Base-by-base conservation (phyloP, 106 monocot genomes). In the Phalaenopsis equestris region DNA sequence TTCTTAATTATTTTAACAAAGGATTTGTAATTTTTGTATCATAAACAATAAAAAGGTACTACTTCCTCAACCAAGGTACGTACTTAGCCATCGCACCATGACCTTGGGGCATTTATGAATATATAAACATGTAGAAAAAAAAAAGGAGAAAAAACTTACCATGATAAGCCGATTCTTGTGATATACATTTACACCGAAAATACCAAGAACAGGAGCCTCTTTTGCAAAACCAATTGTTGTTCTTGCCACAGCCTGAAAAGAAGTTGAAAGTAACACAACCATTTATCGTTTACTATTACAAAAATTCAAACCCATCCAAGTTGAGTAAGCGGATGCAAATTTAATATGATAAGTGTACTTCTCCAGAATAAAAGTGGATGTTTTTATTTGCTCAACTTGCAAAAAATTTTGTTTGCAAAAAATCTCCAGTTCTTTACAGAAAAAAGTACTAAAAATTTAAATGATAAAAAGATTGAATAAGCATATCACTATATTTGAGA, bases 101-200 rank as follows among this genome's bases (percentile, higher is more conserved):
- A 15, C 70, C 36, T 38, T 70, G 70, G 4, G 70, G 38, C 70
- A 74, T 45, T 74, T 39, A 74, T 45, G 74, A 45, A 74, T 18
- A 42, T 8, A 45, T 49, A 76, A 24, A 76, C 38, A 76, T 76
- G 76, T 10, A 19, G 19, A 3, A 74, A 45, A 8, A 45, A 8
- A 19, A 74, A 45, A n/a, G 15, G 38, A 10, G 42, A 0, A 4
- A 42, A 73, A 78, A 1, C 10, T 55, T 86, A 92, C 92, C 91
- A 93, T 88, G 67, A 96, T 93, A 41, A 96, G 93, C 37, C 96
- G 93, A 65, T 96, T 93, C 75, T 89, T 93, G 72, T 96, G 96
- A 80, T 96, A 96, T 47, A 96, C 90, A 84, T 96, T 96, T 79
- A 96, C 46, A 43, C 96, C 93, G 87, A 91, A 93, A 39, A 91